A percentile compares a stretch with the other conserved stretches of the same genome.
Conservation (phyloP, 164 flowering plant genomes). For the Echeveria elegans region DNA sequence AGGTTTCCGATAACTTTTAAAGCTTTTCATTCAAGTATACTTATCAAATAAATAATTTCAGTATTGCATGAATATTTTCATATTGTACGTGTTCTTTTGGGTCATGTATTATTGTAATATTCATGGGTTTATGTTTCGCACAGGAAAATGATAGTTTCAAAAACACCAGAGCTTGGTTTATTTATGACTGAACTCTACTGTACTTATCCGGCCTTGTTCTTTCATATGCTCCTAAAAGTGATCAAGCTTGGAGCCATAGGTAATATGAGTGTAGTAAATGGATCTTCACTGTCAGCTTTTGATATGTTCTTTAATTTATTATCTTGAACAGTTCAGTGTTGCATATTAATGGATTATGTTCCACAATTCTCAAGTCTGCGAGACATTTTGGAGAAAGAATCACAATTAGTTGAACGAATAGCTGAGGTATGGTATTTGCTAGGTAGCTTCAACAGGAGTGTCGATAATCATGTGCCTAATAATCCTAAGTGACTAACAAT, state of each 20-base stretch:
- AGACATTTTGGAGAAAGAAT: slow-evolving; percentile 58
- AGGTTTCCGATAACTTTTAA: no score
- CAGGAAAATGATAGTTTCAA: slow-evolving; percentile 64
- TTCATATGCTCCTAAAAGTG: slow-evolving; percentile 83
- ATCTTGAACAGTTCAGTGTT: neutral
- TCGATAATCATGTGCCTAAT: no score
- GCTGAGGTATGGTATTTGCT: slow-evolving; percentile 71
- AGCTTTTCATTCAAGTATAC: neutral
- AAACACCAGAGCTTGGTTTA: slow-evolving; percentile 25
- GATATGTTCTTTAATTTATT: neutral
- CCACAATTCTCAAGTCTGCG: slow-evolving; percentile 19
- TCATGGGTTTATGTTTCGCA: slow-evolving; percentile 8
- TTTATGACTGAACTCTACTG: slow-evolving; percentile 66
- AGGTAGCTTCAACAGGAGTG: slow-evolving; percentile 24
- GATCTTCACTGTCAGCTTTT: neutral
- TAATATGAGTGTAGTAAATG: slow-evolving; percentile 13
- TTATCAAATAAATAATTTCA: neutral
- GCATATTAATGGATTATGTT: neutral
- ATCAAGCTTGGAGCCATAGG: slow-evolving; percentile 93
- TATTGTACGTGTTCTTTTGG: neutral
- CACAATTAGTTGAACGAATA: slow-evolving; percentile 67
- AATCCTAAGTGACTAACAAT: neutral
- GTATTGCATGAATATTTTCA: neutral
- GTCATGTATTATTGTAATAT: neutral
- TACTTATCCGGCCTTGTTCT: slow-evolving; percentile 58